Percentiles rank a stretch among this genome's conserved stretches.
Evolutionary conservation across 352 stramenopile species (phyloP).

Genomic region (Saprolegnia diclina): DNA sequence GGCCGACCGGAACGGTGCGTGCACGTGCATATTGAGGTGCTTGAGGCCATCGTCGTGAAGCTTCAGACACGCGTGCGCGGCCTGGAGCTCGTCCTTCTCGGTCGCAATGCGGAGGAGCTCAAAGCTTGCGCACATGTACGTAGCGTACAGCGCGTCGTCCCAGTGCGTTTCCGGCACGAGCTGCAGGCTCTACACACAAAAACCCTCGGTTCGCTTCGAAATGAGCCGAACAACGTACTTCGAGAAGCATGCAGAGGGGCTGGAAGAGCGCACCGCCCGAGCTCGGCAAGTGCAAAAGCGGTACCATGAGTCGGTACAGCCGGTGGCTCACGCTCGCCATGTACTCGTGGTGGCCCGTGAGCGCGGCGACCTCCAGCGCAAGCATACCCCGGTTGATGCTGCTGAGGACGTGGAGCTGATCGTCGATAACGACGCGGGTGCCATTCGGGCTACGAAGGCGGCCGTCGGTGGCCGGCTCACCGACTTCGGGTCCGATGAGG

Average conservation of each 20-base stretch:
- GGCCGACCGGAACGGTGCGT: not conserved
- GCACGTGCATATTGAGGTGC: not conserved
- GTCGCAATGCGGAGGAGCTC: slow-evolving; percentile 9
- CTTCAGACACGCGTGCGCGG: slow-evolving; percentile 4
- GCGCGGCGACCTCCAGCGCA: slow-evolving; percentile 53
- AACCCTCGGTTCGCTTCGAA: not conserved
- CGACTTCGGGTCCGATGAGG: slow-evolving; percentile 44
- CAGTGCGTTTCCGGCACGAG: slow-evolving; percentile 13
- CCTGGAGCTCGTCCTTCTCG: slow-evolving; percentile 9
- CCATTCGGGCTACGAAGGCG: slow-evolving; percentile 32
- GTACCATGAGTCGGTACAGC: slow-evolving; percentile 57
- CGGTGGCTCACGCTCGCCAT: slow-evolving; percentile 56
- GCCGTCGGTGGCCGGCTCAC: slow-evolving; percentile 42
- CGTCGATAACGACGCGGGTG: slow-evolving; percentile 28
- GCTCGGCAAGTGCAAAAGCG: slow-evolving; percentile 52
- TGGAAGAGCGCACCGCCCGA: slow-evolving; percentile 41
- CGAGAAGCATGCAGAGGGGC: slow-evolving; percentile 48
- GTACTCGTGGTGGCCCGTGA: slow-evolving; percentile 43
- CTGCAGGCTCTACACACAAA: slow-evolving; percentile 14
- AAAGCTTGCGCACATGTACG: slow-evolving; percentile 22
- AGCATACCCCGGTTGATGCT: slow-evolving; percentile 45
- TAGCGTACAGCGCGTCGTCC: slow-evolving; percentile 11
- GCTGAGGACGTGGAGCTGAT: slow-evolving; percentile 45
- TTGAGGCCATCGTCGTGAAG: not conserved
- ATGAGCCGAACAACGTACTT: too few relatives aligned